These are phyloP conservation scores for Hibiscus syriacus DNA, from an alignment of 345 rosid genomes.

Conservation along the genomic window DNA sequence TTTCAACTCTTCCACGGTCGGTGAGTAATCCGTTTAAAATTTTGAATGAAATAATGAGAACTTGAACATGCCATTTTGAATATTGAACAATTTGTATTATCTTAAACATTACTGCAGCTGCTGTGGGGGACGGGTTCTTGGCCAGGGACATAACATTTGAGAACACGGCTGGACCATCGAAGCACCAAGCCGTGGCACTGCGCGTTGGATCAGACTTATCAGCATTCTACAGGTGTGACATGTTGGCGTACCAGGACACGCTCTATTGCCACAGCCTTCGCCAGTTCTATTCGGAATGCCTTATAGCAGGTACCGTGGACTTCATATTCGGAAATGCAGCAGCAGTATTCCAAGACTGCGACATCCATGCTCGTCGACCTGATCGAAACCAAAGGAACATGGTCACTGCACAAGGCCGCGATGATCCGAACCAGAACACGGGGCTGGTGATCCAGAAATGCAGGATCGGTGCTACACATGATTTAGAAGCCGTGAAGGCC, in stretches of 20 bases:
- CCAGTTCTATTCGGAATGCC: constrained; percentile 50
- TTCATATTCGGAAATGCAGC: constrained; percentile 82
- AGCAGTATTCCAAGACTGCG: constrained; percentile 49
- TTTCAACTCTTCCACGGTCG: constrained; percentile 80
- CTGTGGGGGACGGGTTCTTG: constrained; percentile 55
- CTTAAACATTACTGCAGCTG: constrained; percentile 39
- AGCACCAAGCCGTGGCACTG: constrained; percentile 74
- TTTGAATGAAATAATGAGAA: background rate
- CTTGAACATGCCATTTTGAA: background rate
- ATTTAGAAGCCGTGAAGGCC: constrained; percentile 30
- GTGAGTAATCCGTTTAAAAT: constrained; percentile 25
- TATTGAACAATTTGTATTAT: background rate
- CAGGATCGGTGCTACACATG: no score
- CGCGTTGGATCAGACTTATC: constrained; percentile 56
- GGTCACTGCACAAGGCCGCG: constrained; percentile 76
- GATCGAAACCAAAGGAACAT: constrained; percentile 53
- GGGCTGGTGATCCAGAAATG: constrained; percentile 69
- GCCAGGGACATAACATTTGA: constrained; percentile 66
- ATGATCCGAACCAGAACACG: constrained; percentile 62
- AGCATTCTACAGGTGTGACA: constrained; percentile 50
- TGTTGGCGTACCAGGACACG: constrained; percentile 72
- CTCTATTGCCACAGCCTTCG: constrained; percentile 68
- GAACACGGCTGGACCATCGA: constrained; percentile 72
- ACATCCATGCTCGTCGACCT: constrained; percentile 59
- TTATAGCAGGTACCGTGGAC: constrained; percentile 52